Conservation (phyloP, 257 asterid genomes). For the Cynanchum wilfordii region DNA sequence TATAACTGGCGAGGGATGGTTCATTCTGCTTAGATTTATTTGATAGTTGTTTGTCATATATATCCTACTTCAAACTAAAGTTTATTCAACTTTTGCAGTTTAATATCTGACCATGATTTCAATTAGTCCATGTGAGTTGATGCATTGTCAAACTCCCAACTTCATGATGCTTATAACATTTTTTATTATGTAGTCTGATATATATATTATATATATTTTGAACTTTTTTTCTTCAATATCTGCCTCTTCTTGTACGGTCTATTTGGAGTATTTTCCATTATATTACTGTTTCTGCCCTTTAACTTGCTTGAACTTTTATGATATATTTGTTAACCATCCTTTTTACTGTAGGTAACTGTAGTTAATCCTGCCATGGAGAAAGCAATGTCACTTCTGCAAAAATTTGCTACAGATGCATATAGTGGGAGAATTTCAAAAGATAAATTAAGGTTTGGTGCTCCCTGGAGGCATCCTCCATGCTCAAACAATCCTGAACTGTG, state of each 20-base stretch:
- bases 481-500: constrained; percentile 26
- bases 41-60: neutral
- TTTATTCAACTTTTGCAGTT: neutral
- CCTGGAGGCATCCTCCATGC: constrained; percentile 90
- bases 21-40: neutral
- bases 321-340: constrained; percentile 3
- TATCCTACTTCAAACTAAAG: neutral
- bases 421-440: constrained; percentile 63
- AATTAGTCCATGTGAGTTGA: neutral
- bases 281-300: neutral
- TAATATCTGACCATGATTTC: neutral
- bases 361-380: constrained; percentile 93
- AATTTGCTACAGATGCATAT: constrained; percentile 67
- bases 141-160: neutral
- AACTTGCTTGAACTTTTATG: neutral
- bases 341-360: constrained; percentile 55
- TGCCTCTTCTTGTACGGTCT: neutral
- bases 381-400: constrained; percentile 60
- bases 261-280: neutral
- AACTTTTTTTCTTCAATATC: neutral
- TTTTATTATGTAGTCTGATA: neutral
- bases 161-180: neutral
- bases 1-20: neutral
- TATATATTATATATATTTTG: neutral
- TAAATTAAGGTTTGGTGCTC: constrained; percentile 73